phyloP scores from a whole-genome alignment of 257 asterid genomes.

The Solanum neorickii region DNA sequence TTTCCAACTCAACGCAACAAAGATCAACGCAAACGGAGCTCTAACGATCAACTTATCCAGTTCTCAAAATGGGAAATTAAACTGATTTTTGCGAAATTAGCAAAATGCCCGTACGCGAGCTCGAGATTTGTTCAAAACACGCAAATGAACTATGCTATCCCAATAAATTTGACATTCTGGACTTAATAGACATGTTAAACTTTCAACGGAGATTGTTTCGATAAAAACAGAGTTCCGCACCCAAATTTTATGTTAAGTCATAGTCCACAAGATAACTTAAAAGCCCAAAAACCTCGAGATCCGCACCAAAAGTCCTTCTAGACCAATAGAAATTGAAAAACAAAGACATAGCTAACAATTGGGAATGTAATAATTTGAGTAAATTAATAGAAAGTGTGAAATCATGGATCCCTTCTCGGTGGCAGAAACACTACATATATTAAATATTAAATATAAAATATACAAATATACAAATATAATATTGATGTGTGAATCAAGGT shows the following conservation, averaged over 20 bases:
- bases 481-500: not conserved
- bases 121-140: not conserved
- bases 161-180: not conserved
- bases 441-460: not conserved
- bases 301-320: not conserved
- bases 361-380: not conserved
- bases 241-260: not conserved
- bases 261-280: too few relatives aligned
- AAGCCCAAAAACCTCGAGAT: not conserved
- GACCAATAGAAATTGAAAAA: not conserved
- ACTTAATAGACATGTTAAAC: not conserved
- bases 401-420: not conserved
- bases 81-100: not conserved
- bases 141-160: not conserved
- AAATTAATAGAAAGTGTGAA: not conserved
- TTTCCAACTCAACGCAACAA: not conserved
- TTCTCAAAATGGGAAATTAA: not conserved
- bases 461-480: not conserved
- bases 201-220: not conserved
- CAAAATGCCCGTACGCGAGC: not conserved
- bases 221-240: too few relatives aligned
- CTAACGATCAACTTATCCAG: not conserved
- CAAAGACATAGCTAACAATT: not conserved
- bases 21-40: not conserved
- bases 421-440: not conserved